Evolutionary conservation across 805 yeast species (phyloP).

Genomic region (Lipomyces anomalus): DNA sequence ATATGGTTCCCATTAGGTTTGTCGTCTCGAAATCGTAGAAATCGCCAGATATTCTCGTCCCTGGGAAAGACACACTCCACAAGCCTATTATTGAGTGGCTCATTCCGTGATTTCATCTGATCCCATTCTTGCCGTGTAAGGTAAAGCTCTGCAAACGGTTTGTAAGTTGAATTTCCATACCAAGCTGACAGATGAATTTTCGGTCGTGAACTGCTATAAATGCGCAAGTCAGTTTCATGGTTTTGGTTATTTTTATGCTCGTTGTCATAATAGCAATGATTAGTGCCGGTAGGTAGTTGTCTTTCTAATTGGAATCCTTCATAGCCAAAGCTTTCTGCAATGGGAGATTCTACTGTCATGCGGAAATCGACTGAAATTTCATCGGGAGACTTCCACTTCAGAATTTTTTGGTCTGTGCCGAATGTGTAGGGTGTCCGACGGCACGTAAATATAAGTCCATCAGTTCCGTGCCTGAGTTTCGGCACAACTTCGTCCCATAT

Average conservation of each 20-base stretch:
- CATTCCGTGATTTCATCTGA: constrained; percentile 55
- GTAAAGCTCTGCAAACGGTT: constrained; percentile 58
- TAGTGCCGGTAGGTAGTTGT: too few species aligned
- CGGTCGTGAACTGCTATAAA: constrained; percentile 79
- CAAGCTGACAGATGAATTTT: constrained; percentile 62
- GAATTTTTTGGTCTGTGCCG: constrained; percentile 80
- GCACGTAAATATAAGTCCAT: constrained; percentile 91
- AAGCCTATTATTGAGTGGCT: constrained; percentile 84
- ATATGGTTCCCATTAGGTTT: constrained; percentile 82
- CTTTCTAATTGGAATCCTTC: constrained; percentile 48
- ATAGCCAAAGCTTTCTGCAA: too few species aligned
- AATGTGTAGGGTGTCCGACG: constrained; percentile 78
- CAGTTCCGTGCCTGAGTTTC: constrained; percentile 77
- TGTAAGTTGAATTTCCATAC: constrained; percentile 64
- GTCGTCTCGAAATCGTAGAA: constrained; percentile 88
- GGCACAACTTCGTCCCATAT: constrained; percentile 65
- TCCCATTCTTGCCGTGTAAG: constrained; percentile 77
- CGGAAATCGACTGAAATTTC: constrained; percentile 92
- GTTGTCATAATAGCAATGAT: too few species aligned
- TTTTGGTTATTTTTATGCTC: constrained; percentile 35
- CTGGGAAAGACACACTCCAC: constrained; percentile 74
- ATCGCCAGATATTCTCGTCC: constrained; percentile 65
- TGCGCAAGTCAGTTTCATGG: constrained; percentile 43
- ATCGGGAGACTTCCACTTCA: constrained; percentile 96
- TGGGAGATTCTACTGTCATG: constrained; percentile 55